These are phyloP conservation scores for Delonix regia DNA, from an alignment of 306 rosid species.

Conservation along the genomic window DNA sequence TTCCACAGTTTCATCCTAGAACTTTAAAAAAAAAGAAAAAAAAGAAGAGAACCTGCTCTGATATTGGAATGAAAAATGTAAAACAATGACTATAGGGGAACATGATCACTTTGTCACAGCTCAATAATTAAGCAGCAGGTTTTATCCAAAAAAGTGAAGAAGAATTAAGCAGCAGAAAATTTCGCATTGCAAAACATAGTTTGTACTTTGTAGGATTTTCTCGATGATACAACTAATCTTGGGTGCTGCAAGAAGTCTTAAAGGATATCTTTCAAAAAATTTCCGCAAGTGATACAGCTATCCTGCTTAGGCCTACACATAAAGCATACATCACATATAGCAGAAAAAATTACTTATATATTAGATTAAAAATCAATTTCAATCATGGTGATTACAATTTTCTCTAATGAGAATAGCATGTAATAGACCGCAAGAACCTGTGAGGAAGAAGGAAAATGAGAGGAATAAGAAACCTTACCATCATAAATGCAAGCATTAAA, in stretches of 20 bases:
- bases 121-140: constrained; percentile 3
- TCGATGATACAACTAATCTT: not conserved
- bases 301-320: not conserved
- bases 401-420: not conserved
- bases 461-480: constrained; percentile 51
- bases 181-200: not conserved
- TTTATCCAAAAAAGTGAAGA: not conserved
- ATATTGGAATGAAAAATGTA: not conserved
- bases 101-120: not conserved
- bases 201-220: not conserved
- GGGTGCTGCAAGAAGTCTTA: not conserved
- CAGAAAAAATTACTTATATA: not conserved
- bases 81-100: not conserved
- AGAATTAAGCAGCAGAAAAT: not conserved
- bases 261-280: not conserved
- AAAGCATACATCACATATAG: not conserved
- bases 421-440: not conserved
- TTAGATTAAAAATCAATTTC: not conserved
- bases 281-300: not conserved
- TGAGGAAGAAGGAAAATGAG: not conserved
- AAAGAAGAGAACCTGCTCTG: not conserved
- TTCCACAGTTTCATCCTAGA: not conserved
- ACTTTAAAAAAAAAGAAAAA: not conserved
- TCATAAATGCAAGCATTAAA: constrained; percentile 82
- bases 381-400: not conserved